Base-by-base conservation (phyloP, 257 asterid species). In the Salvia splendens region DNA sequence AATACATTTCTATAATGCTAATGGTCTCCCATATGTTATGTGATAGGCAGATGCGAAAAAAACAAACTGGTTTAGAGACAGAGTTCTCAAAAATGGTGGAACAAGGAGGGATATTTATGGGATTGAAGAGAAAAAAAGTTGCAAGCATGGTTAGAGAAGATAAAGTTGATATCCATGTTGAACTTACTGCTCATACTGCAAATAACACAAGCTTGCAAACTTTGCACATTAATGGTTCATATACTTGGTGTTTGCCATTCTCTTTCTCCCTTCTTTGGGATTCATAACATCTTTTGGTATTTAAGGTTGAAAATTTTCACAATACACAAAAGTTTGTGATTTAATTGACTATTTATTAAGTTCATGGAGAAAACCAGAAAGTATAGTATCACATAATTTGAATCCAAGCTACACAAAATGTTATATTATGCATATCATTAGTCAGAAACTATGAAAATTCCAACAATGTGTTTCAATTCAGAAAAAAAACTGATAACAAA, bases 141-240 rank as follows among this genome's bases (percentile, higher is more conserved):
- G 88, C 95, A 48, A 85, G 84, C 76, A 79, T 94, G 87, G 90
- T 91, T 48, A 87, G 96, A 81, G 99, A 88, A 61, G 99, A 94
- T 81, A 82, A 85, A 72, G 80, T 94, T 80, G 99, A 94, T 72
- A 91, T 94, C 79, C 84, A 91, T 85, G 96, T 91, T 51, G 99
- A 94, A 82, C 99, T 94, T 66, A 94, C 98, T 49, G 99, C 98
- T 45, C 99, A 91, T 78, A 94, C 99, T 46, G 99, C 99, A 62
- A 94, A 94, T 82, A 94, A 94, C 85, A 94, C 11, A 45, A 61
- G 36, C 49, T 24, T 63, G 32, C 52, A 42, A 16, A 16, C 30
- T 68, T 42, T 43, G 42, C 48, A 40, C 61, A 58, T 73, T n/a
- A n/a, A n/a, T n/a, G n/a, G n/a, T n/a, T 61, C 52, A 11, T 52